Evolutionary conservation across 176 grass and related monocot species (phyloP), one percentile per base, ranked within the genome.

Genomic region (Juncus effusus): DNA sequence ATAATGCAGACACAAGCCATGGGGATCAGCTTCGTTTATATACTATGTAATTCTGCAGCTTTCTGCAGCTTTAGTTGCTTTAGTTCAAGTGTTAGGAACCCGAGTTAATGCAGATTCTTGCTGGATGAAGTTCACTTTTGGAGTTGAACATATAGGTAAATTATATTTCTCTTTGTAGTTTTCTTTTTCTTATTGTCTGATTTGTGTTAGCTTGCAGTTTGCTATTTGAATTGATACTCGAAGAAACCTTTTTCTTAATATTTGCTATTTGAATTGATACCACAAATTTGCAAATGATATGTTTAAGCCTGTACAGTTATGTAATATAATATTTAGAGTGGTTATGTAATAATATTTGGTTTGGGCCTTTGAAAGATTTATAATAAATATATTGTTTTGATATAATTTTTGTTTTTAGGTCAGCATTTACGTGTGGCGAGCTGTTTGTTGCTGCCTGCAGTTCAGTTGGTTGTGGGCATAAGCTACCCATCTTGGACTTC

Each of bases 401-500:
- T 14, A 61, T 70, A 57, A 82, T 79, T 74, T 82, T 54, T 86
- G 74, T 28, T 28, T 28, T 28, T 79, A 96, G 92, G 92, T 79
- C 88, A 91, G 45, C 87, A 96, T 77, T 67, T 96, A 35, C 87
- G 82, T 55, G 87, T 85, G 63, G 85, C 75, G 38, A 91, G 92
- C 67, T 96, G 92, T 74, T 86, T 96, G 49, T 69, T 96, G 53
- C 70, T 96, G 41, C 92, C 92, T 81, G 87, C 73, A 67, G 65
- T 83, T 63, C 92, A 96, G 61, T 78, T 96, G 81, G 77, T 91
- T 86, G 87, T 88, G 55, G 83, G 92, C 74, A 91, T 96, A 70
- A 96, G 92, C 57, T 78, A 91, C 63, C 92, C 92, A 76, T 91
- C 92, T 44, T 96, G 92, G 92, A 86, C 90, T 79, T 91, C 84